Percentiles rank a stretch among this genome's conserved stretches.
These are phyloP conservation scores for Cyclostephanos invisitatus DNA, from an alignment of 108 stramenopile species.

Conservation along the genomic window DNA sequence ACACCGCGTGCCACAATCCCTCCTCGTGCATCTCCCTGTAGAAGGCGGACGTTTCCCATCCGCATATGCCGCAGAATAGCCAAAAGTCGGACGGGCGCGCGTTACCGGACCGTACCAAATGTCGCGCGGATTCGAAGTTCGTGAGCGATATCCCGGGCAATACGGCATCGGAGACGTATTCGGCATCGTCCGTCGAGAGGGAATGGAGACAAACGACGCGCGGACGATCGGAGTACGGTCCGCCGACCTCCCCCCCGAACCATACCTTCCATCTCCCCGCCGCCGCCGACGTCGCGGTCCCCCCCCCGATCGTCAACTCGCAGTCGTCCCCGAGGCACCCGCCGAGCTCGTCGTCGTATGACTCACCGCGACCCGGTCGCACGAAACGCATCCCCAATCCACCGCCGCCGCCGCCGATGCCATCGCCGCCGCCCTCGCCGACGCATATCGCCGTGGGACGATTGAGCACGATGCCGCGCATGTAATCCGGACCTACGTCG, in stretches of 20 bases:
- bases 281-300: too few relatives aligned
- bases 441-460: conserved; percentile 60
- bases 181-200: conserved; percentile 19
- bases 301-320: conserved; percentile 3
- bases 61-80: conserved; percentile 53
- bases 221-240: conserved; percentile 42
- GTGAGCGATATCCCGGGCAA: conserved; percentile 40
- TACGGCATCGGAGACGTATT: conserved; percentile 34
- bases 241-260: conserved; percentile 73
- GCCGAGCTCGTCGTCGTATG: conserved; percentile 29
- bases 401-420: too few relatives aligned
- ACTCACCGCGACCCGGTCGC: conserved; percentile 24
- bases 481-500: conserved; percentile 59
- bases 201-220: conserved; percentile 51
- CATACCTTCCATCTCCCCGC: conserved; percentile 57
- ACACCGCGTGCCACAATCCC: conserved; percentile 39
- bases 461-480: conserved; percentile 78
- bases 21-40: conserved; percentile 49
- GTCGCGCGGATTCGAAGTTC: conserved; percentile 39
- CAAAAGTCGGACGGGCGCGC: conserved; percentile 52
- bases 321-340: conserved; percentile 10
- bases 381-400: conserved; percentile 40
- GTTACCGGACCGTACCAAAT: conserved; percentile 27
- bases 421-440: conserved; percentile 35
- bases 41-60: conserved; percentile 45